Evolutionary conservation across 768 basidiomycete genomes (phyloP).

Genomic region (Pleurotus pulmonarius): DNA sequence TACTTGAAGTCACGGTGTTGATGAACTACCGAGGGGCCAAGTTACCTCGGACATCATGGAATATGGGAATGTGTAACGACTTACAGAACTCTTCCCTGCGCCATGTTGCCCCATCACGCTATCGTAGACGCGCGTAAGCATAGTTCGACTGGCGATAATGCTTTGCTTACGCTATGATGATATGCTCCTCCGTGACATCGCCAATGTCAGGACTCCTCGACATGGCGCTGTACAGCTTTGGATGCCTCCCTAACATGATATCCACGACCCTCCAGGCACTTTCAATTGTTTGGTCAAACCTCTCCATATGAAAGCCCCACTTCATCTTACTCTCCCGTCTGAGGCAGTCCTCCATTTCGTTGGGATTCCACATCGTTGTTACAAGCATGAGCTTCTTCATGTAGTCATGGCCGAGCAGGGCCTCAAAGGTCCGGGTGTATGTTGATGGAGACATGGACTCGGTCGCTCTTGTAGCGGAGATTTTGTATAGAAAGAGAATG

Average conservation of each 20-base stretch:
- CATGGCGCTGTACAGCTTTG: not conserved
- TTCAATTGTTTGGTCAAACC: slow-evolving; percentile 13
- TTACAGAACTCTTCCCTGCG: slow-evolving; percentile 4
- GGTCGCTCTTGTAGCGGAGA: not conserved
- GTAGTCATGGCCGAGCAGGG: slow-evolving; percentile 3
- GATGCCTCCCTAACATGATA: not conserved
- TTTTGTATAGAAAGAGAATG: slow-evolving; percentile 3
- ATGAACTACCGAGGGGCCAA: not conserved
- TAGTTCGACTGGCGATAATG: not conserved
- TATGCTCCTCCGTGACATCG: slow-evolving; percentile 8
- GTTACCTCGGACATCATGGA: not conserved
- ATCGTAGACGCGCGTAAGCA: not conserved
- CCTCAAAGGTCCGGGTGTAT: not conserved
- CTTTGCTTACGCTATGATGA: slow-evolving; percentile 9
- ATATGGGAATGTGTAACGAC: not conserved
- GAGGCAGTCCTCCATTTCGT: slow-evolving; percentile 6
- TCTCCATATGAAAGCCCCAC: slow-evolving; percentile 12
- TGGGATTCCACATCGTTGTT: slow-evolving; percentile 27
- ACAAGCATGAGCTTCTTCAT: slow-evolving; percentile 14
- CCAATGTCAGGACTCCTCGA: slow-evolving; percentile 9
- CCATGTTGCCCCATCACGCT: slow-evolving; percentile 5
- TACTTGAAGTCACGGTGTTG: slow-evolving; percentile 1
- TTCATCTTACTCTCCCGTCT: slow-evolving; percentile 16
- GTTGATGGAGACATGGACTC: not conserved
- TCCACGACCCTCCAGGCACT: slow-evolving; percentile 16